Evolutionary conservation across 2,329 filamentous ascomycete species (phyloP).

Genomic region (Davidsoniella australis): DNA sequence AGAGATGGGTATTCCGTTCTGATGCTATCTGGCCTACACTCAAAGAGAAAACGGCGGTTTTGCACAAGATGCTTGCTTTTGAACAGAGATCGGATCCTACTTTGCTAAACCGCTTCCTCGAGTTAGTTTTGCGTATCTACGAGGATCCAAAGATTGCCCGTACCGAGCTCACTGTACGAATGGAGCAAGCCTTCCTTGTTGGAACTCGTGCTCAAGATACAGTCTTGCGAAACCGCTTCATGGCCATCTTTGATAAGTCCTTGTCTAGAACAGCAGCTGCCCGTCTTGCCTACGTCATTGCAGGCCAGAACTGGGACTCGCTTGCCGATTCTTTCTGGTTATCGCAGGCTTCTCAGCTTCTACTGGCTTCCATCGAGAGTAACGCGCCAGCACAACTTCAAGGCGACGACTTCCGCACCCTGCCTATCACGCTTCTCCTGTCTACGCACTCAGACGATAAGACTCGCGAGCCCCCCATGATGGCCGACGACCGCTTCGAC

Average conservation of each 20-base stretch:
- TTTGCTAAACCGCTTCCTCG: constrained; percentile 81
- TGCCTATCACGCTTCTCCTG: constrained; percentile 58
- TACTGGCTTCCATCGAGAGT: constrained; percentile 82
- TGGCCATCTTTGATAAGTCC: constrained; percentile 89
- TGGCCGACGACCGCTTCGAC: constrained; percentile 72
- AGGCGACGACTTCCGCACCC: constrained; percentile 64
- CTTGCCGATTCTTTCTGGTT: constrained; percentile 93
- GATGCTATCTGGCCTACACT: constrained; percentile 91
- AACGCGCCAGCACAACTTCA: constrained; percentile 33
- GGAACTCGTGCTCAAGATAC: constrained; percentile 86
- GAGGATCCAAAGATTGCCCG: constrained; percentile 91
- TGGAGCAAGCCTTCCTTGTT: constrained; percentile 96
- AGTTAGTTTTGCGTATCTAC: constrained; percentile 94
- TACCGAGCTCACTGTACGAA: constrained; percentile 85
- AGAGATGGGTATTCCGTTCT: constrained; percentile 89
- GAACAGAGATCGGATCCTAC: constrained; percentile 70
- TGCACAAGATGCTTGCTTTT: constrained; percentile 98
- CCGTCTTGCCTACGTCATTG: constrained; percentile 74
- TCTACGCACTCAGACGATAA: constrained; percentile 51
- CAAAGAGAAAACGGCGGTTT: constrained; percentile 94
- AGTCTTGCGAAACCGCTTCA: constrained; percentile 91
- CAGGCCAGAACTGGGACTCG: constrained; percentile 92
- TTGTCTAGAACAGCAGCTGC: constrained; percentile 83
- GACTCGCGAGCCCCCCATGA: constrained; percentile 40
- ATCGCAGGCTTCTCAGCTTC: constrained; percentile 79